Percentiles rank a stretch among this genome's conserved stretches.
Conservation (phyloP, 345 rosid genomes). For the Eucalyptus sp. region DNA sequence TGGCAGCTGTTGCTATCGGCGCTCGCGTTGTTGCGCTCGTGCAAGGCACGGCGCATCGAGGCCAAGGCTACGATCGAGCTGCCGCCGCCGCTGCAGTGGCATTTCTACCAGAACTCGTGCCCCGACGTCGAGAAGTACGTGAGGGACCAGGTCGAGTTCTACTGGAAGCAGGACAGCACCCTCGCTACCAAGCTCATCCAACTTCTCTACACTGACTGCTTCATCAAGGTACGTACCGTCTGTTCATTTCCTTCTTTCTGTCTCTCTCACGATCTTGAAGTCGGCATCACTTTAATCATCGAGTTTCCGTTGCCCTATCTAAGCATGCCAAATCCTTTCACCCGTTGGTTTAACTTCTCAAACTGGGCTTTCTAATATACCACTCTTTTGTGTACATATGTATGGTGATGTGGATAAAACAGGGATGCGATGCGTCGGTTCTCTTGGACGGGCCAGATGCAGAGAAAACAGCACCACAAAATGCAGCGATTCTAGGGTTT, state of each 20-base stretch:
- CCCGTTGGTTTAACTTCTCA: background rate
- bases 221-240: background rate
- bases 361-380: background rate
- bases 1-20: too few relatives aligned
- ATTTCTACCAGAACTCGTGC: too few relatives aligned
- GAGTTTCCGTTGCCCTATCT: background rate
- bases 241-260: background rate
- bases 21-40: too few relatives aligned
- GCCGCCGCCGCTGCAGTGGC: too few relatives aligned
- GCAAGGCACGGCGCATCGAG: too few relatives aligned
- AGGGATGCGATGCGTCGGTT: background rate
- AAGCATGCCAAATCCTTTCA: background rate
- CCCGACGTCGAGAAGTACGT: too few relatives aligned
- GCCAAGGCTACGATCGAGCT: too few relatives aligned
- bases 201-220: too few relatives aligned
- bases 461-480: background rate
- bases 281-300: background rate
- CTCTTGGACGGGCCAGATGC: background rate
- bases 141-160: too few relatives aligned
- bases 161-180: too few relatives aligned
- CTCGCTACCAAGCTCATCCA: too few relatives aligned
- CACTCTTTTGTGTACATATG: background rate
- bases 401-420: background rate
- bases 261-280: background rate
- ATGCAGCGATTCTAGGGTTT: constrained; percentile 46